Evolutionary conservation across 1,284 basidiomycete species (phyloP), one percentile per base, ranked within the genome.

Genomic region (Pseudozyma sp.): DNA sequence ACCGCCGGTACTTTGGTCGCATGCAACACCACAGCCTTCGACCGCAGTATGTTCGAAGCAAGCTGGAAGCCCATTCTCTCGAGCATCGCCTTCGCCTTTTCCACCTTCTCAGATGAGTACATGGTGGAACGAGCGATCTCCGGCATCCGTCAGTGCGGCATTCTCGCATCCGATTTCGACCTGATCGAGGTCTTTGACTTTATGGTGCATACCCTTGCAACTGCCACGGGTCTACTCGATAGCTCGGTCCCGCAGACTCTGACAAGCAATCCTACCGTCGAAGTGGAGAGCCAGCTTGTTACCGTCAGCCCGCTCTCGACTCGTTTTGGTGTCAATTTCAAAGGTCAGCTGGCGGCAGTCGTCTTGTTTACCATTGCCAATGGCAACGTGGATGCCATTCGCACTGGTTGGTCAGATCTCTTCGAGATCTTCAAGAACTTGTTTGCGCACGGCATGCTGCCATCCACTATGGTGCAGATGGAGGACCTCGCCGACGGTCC

Each of bases 391-490:
- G 92, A 94, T 77, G 92, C 94, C 5, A 89, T 99, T 57, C 90
- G 94, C 39, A 92, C 94, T 83, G 94, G 96, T 16, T 99, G 97
- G 97, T 90, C 76, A 13, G 79, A 51, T 82, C 94, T 99, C 62
- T 97, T 99, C 79, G 95, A 97, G 85, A 97, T 99, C 90, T 94
- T 97, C 86, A 92, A 96, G 81, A 97, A 94, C 37, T 87, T 99
- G 29, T 99, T 99, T 86, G 86, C 96, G 45, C 92, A 97, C 83
- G 95, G 94, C 4, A 88, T 99, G 31, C 87, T 99, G 8, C 78
- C 81, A 1, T 24, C 95, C 5, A 88, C 90, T 54, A 92, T 99
- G 90, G 87, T 95, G n/a, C 91, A 93, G 81, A 95, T 97, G 92
- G 94, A 95, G 82, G 96, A 98, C 84, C 98, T 98, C 85, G 48